phyloP scores from a whole-genome alignment of 2,329 filamentous ascomycete species.

The Paracoccidioides lutzii region DNA sequence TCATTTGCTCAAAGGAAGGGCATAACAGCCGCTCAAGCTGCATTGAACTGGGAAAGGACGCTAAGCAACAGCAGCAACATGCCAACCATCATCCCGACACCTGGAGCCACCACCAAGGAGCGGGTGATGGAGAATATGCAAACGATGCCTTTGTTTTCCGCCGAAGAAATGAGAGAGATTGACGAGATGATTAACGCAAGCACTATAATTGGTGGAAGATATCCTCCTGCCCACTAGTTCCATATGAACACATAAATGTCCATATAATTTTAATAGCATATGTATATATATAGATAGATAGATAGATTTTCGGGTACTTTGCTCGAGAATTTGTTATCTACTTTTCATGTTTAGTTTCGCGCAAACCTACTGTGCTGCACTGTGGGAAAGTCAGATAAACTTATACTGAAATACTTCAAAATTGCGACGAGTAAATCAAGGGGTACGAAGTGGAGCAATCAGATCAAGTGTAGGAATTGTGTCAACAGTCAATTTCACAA shows the following conservation, averaged over 20 bases:
- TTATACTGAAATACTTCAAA: neutral
- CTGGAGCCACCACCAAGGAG: constrained; percentile 24
- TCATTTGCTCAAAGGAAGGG: constrained; percentile 34
- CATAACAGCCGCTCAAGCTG: constrained; percentile 35
- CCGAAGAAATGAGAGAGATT: constrained; percentile 37
- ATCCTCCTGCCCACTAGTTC: constrained; percentile 6
- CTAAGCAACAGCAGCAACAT: constrained; percentile 31
- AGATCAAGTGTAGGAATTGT: constrained; percentile 35
- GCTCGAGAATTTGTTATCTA: neutral
- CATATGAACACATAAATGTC: neutral
- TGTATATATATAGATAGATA: no score
- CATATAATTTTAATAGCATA: no score
- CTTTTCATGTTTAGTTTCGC: neutral
- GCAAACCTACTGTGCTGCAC: neutral
- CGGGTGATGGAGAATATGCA: constrained; percentile 25
- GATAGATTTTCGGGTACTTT: neutral
- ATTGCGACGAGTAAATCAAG: neutral
- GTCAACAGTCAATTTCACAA: constrained; percentile 34
- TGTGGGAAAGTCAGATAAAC: neutral
- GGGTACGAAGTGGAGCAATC: constrained; percentile 11
- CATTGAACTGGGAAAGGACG: constrained; percentile 36
- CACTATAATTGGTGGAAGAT: constrained; percentile 23
- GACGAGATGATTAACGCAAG: constrained; percentile 38
- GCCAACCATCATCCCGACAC: constrained; percentile 30
- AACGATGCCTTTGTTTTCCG: constrained; percentile 19